phyloP scores from a whole-genome alignment of 2,329 filamentous ascomycete species.

The Fusarium proliferatum region DNA sequence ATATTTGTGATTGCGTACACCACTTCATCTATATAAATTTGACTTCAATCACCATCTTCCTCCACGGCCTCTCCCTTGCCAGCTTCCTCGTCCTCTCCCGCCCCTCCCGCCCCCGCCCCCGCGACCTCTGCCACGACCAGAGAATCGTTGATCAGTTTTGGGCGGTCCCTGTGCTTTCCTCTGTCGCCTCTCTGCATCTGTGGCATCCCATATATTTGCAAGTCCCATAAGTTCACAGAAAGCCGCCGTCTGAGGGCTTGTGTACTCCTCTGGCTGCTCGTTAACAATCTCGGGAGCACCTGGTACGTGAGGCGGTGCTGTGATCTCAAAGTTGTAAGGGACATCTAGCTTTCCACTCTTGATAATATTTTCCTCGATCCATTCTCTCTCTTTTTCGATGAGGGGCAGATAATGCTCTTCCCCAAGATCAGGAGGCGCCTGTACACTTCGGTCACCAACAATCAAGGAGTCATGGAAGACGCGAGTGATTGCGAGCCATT shows the following conservation, averaged over 20 bases:
- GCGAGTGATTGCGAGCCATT: slow-evolving; percentile 95
- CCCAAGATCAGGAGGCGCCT: slow-evolving; percentile 70
- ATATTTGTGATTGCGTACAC: neutral
- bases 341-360: slow-evolving; percentile 70
- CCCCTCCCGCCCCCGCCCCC: slow-evolving; percentile 51
- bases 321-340: slow-evolving; percentile 81
- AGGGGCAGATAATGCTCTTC: slow-evolving; percentile 74
- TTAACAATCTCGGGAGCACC: slow-evolving; percentile 66
- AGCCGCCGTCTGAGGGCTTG: slow-evolving; percentile 83
- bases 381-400: slow-evolving; percentile 77
- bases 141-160: slow-evolving; percentile 51
- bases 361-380: slow-evolving; percentile 84
- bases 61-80: slow-evolving; percentile 40
- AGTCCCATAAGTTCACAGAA: slow-evolving; percentile 86
- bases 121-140: slow-evolving; percentile 52
- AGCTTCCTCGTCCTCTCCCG: slow-evolving; percentile 46
- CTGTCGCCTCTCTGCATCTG: slow-evolving; percentile 74
- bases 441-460: slow-evolving; percentile 69
- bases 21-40: neutral
- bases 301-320: slow-evolving; percentile 76
- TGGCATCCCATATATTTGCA: slow-evolving; percentile 78
- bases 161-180: slow-evolving; percentile 69
- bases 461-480: slow-evolving; percentile 76
- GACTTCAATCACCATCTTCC: slow-evolving; percentile 33
- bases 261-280: slow-evolving; percentile 81